Evolutionary conservation across 2,329 filamentous ascomycete species (phyloP), one percentile per base, ranked within the genome.

Genomic region (Zymoseptoria ardabiliae): DNA sequence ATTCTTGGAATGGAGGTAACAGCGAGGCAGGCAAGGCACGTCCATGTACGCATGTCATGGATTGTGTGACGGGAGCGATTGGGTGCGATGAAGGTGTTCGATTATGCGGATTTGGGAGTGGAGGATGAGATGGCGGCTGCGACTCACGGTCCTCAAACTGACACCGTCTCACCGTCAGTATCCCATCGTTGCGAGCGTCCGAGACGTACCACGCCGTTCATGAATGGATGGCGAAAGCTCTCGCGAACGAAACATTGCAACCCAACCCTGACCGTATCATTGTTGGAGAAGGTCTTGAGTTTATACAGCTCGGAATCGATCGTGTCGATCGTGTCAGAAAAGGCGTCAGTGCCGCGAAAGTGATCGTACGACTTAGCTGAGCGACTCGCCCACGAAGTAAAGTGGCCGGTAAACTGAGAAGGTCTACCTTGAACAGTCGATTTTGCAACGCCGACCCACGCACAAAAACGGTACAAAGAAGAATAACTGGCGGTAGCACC

Each of bases 51-150:
- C n/a, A n/a, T n/a, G n/a, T n/a, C 78, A 82, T 61, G 74, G 66
- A 1, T 69, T 73, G 22, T 69, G 82, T 19, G 66, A 61, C 30
- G 63, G 60, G 1, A n/a, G n/a, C n/a, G n/a, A n/a, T 66, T 82
- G 0, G 81, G 81, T 0, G 81, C 78, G 0, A 69, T 68, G 4
- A 66, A 66, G 2, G 76, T 75, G 57, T 81, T 82, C 61, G 78
- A 82, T 63, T 82, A 83, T 25, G 30, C 55, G 25, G 35, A 55
- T 23, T 4, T 11, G 2, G 13, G 55, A 2, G 52, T 61, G n/a
- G 55, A 57, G 19, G 35, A 22, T 9, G 23, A 55, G 21, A 55
- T 58, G 6, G 50, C 55, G 8, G 13, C 17, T 13, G 59, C 59
- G 9, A n/a, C 55, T n/a, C 2, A 48, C 11, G 56, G 56, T 5